Base-by-base conservation (phyloP, 192 early-diverging fungal genomes). In the Linnemannia schmuckeri region DNA sequence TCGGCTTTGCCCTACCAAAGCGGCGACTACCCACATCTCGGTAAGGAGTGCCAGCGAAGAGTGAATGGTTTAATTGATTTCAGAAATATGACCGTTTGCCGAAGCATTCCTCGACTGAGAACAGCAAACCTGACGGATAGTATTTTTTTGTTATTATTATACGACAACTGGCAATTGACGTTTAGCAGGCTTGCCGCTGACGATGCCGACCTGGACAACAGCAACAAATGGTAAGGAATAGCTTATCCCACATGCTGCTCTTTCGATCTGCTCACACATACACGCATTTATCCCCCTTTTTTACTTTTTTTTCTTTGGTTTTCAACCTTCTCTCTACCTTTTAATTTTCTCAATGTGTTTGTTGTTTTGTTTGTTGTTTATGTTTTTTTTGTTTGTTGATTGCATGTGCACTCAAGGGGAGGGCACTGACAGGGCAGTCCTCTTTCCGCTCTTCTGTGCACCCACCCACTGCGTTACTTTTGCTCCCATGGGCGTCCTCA, bases 201-300 rank as follows among this genome's bases (percentile, higher is more conserved):
- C 75, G 33, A 77, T 82, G 41, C 33, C 75, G 9, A n/a, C 75
- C 27, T 82, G 81, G 81, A 72, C 75, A 13, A 30, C 75, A 17
- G 30, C 75, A 40, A 66, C 61, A 66, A 76, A 75, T 82, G 81
- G 81, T 82, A 57, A 49, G 81, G 40, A 37, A 27, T 42, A 4
- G 30, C n/a, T 30, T 66, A 12, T 30, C 30, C 55, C 61, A 33
- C 61, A 66, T 66, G 61, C n/a, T 33, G 30, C 61, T 66, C 61
- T 5, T 66, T 57, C 54, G 54, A 38, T 57, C 52, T 57, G 41
- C 46, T 38, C 52, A 27, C 41, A 18, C 54, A 10, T n/a, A n/a
- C 57, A 5, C 44, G 42, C 42, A 4, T 37, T 69, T 27, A 17
- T 33, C 42, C 33, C 46, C 35, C 40, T 47, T 47, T 42, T 15